phyloP scores from a whole-genome alignment of 78 protist species.

The Capsaspora owczarzaki region DNA sequence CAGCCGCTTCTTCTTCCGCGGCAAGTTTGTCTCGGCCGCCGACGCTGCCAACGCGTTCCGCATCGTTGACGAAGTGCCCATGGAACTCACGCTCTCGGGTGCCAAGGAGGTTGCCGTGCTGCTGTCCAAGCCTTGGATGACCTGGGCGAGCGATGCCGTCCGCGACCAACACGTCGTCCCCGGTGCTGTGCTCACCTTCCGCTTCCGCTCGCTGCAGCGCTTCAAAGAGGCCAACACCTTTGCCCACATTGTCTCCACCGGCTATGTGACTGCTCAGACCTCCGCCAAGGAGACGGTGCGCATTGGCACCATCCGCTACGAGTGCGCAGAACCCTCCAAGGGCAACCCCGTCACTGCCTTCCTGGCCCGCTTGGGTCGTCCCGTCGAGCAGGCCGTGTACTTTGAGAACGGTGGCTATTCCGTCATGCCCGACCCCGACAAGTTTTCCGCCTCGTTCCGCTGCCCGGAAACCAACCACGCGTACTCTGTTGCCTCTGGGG shows the following conservation, averaged over 20 bases:
- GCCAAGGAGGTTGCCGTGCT: constrained; percentile 7
- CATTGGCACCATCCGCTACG: constrained; percentile 4
- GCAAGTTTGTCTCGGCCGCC: constrained; percentile 12
- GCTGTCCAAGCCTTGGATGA: constrained; percentile 30
- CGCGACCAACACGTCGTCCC: neutral
- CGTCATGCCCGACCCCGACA: constrained; percentile 2
- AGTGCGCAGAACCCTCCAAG: neutral
- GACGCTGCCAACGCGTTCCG: constrained; percentile 19
- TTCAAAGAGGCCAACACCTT: neutral
- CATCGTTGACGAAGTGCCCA: neutral
- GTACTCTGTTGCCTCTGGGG: constrained; percentile 44
- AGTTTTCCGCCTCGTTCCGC: neutral
- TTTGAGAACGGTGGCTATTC: constrained; percentile 13
- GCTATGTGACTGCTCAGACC: neutral
- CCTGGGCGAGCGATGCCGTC: neutral
- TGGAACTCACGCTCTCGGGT: neutral
- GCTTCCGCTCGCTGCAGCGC: neutral
- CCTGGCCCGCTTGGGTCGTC: constrained; percentile 10
- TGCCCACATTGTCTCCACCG: neutral
- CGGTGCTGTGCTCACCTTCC: constrained; percentile 22
- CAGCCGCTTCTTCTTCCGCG: constrained; percentile 35
- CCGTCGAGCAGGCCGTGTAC: neutral
- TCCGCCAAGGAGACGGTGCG: constrained; percentile 6
- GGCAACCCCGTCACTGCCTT: constrained; percentile 31
- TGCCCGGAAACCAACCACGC: constrained; percentile 19